Evolutionary conservation across 345 rosid species (phyloP).

Genomic region (Gossypium mustelinum): DNA sequence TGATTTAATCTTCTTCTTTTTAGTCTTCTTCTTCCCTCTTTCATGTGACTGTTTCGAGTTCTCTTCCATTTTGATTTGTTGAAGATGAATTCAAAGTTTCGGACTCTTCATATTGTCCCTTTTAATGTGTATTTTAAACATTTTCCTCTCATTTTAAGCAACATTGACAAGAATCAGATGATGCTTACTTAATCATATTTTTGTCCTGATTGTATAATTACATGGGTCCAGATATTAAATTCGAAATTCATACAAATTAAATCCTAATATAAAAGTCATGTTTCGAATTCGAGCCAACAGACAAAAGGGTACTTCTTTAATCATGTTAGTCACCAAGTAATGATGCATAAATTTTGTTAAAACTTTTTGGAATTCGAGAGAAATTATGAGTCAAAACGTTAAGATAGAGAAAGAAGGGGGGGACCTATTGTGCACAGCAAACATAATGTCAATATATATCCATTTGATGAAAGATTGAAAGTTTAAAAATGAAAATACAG

Average conservation of each 20-base stretch:
- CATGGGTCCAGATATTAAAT: too few species aligned
- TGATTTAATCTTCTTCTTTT: neutral
- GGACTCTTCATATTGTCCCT: too few species aligned
- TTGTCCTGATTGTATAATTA: too few species aligned
- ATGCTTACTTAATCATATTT: constrained; percentile 20
- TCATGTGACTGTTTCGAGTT: neutral
- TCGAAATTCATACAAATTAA: too few species aligned
- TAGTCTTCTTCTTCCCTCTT: neutral
- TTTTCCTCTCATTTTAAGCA: constrained; percentile 22
- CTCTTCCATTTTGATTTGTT: neutral
- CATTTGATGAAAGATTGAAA: constrained; percentile 27
- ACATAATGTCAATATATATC: neutral
- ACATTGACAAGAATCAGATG: constrained; percentile 3
- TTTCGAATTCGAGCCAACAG: too few species aligned
- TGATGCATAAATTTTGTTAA: neutral
- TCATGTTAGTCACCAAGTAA: constrained; percentile 20
- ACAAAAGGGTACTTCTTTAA: neutral
- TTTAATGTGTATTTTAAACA: neutral
- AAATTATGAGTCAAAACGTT: constrained; percentile 15
- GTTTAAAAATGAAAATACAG: neutral
- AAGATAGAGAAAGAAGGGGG: neutral
- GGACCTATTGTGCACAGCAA: neutral
- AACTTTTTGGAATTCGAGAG: constrained; percentile 17
- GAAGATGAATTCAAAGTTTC: neutral
- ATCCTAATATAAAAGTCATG: too few species aligned